Evolutionary conservation across 208 protist species (phyloP).

Genomic region (Crithidia mellificae): DNA sequence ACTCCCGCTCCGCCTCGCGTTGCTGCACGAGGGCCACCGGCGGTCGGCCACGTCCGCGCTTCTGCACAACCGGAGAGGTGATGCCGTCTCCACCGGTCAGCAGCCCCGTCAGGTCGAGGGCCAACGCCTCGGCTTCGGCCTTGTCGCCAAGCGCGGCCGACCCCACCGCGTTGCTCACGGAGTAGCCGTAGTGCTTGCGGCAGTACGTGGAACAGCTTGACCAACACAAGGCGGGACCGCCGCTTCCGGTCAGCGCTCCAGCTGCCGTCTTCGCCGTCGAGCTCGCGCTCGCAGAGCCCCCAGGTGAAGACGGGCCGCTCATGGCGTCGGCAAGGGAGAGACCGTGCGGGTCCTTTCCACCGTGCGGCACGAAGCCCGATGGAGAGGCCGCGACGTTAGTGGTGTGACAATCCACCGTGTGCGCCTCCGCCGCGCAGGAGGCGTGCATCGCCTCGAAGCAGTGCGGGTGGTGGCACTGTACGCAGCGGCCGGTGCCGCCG

Average conservation of each 20-base stretch:
- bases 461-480: constrained; percentile 56
- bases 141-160: constrained; percentile 37
- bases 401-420: constrained; percentile 56
- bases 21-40: constrained; percentile 38
- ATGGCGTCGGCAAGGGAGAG: background rate
- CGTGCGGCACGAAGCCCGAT: background rate
- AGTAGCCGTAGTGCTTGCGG: constrained; percentile 56
- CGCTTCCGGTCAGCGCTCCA: too few species aligned
- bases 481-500: constrained; percentile 36
- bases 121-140: constrained; percentile 49
- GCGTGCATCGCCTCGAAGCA: constrained; percentile 80
- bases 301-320: background rate
- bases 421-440: constrained; percentile 59
- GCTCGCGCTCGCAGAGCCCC: background rate
- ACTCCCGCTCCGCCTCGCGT: constrained; percentile 34
- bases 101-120: constrained; percentile 46
- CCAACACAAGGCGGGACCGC: constrained; percentile 26
- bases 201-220: constrained; percentile 65
- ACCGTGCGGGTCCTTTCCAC: background rate
- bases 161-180: constrained; percentile 30
- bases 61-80: constrained; percentile 29
- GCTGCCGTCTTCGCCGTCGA: too few species aligned
- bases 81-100: constrained; percentile 29
- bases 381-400: constrained; percentile 3
- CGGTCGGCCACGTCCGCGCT: constrained; percentile 52